A percentile compares a stretch with the other conserved stretches of the same genome.
Evolutionary conservation across 345 rosid genomes (phyloP).

Genomic region (Salix caprea): DNA sequence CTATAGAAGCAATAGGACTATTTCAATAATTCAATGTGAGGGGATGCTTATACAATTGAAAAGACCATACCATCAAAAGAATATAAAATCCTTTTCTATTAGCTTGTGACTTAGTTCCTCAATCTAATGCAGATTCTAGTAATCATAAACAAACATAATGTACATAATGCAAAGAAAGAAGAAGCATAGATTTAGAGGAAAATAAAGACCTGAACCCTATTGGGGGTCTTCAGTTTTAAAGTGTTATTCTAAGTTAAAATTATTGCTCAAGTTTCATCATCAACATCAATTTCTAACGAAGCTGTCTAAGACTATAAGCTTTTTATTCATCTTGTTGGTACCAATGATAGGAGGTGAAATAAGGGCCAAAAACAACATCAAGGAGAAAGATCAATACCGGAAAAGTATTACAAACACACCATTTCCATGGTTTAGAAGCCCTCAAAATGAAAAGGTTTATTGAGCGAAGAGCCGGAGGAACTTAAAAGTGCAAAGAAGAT

Average conservation of each 20-base stretch:
- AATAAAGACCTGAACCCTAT: neutral
- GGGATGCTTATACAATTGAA: too few relatives aligned
- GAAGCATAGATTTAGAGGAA: neutral
- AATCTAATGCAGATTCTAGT: neutral
- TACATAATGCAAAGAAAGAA: neutral
- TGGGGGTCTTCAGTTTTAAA: neutral
- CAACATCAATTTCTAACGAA: neutral
- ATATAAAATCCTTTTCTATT: too few relatives aligned
- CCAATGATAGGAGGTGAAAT: neutral
- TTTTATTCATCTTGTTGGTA: neutral
- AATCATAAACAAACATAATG: neutral
- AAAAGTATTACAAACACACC: too few relatives aligned
- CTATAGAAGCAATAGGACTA: too few relatives aligned
- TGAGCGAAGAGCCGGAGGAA: too few relatives aligned
- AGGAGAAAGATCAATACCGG: too few relatives aligned
- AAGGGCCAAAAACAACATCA: neutral
- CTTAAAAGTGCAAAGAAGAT: too few relatives aligned
- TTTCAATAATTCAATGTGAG: too few relatives aligned
- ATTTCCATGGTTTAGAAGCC: too few relatives aligned
- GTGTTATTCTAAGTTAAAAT: neutral
- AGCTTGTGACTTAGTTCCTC: neutral
- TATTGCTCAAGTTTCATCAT: neutral
- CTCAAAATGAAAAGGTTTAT: too few relatives aligned
- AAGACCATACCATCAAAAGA: too few relatives aligned
- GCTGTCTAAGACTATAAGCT: neutral